Conservation (phyloP, 345 rosid genomes). For the Alliaria petiolata region DNA sequence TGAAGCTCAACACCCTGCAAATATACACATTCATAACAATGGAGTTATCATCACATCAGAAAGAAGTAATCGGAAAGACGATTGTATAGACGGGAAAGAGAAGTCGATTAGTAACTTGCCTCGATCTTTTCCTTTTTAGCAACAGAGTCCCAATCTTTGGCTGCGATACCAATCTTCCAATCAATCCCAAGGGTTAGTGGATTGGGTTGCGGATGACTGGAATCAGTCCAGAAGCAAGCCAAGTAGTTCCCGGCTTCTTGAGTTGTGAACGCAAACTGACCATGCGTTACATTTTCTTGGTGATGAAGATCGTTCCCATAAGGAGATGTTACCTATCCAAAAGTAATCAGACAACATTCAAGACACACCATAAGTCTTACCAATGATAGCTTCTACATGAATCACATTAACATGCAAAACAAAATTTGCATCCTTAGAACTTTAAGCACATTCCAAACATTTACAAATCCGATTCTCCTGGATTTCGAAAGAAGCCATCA, state of each 20-base stretch:
- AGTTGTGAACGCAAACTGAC: slow-evolving; percentile 90
- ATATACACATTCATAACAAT: neutral
- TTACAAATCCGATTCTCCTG: neutral
- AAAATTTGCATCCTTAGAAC: neutral
- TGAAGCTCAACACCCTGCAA: slow-evolving; percentile 86
- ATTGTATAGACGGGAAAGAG: neutral
- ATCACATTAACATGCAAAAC: neutral
- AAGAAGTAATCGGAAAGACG: neutral
- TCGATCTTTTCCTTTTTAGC: slow-evolving; percentile 90
- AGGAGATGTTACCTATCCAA: slow-evolving; percentile 74
- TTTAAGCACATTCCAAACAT: neutral
- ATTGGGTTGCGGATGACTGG: slow-evolving; percentile 28
- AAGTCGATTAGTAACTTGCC: slow-evolving; percentile 38
- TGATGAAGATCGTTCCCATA: slow-evolving; percentile 71
- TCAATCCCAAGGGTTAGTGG: slow-evolving; percentile 62
- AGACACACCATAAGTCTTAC: neutral
- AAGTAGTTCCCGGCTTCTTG: slow-evolving; percentile 74
- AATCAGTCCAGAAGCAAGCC: slow-evolving; percentile 77
- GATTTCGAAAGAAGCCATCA: neutral
- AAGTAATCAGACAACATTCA: neutral
- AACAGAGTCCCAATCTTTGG: slow-evolving; percentile 97
- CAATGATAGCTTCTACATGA: neutral
- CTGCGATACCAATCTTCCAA: slow-evolving; percentile 86
- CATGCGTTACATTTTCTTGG: slow-evolving; percentile 65
- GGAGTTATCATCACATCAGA: neutral